A percentile compares a stretch with the other conserved stretches of the same genome.
phyloP scores from a whole-genome alignment of 2,329 filamentous ascomycete genomes.

The Apiospora malaysiana region DNA sequence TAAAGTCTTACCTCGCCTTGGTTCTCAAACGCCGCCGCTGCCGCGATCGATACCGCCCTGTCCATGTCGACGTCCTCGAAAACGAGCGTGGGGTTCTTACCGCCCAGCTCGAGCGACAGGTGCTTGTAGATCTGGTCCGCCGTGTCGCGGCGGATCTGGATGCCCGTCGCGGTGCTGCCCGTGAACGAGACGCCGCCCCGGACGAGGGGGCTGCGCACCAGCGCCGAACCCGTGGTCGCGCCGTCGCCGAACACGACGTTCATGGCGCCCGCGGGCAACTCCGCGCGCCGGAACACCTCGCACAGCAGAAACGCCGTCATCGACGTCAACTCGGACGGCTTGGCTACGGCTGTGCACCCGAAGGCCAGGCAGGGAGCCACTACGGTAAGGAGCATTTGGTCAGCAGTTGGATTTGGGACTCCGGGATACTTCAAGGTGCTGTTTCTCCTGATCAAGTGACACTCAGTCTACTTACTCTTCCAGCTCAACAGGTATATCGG shows the following conservation, averaged over 20 bases:
- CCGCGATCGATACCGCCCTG: conserved; percentile 57
- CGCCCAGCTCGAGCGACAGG: conserved; percentile 45
- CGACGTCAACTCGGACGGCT: conserved; percentile 43
- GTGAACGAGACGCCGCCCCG: conserved; percentile 43
- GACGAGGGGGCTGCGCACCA: conserved; percentile 35
- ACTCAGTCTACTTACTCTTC: conserved; percentile 29
- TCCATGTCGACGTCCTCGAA: conserved; percentile 59
- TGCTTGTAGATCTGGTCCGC: conserved; percentile 41
- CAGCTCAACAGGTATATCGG: conserved; percentile 43
- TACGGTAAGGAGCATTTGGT: background rate
- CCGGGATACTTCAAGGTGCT: background rate
- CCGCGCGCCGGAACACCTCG: conserved; percentile 34
- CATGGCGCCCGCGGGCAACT: conserved; percentile 38
- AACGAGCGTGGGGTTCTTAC: conserved; percentile 58
- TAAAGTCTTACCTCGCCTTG: conserved; percentile 36
- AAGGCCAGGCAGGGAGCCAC: conserved; percentile 44
- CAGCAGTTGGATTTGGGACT: background rate
- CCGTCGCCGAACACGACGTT: conserved; percentile 43
- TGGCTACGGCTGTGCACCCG: conserved; percentile 43
- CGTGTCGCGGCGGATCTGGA: conserved; percentile 39
- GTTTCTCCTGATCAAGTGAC: too few species aligned
- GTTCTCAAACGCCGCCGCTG: conserved; percentile 40
- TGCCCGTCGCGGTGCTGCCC: conserved; percentile 40
- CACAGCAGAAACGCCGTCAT: conserved; percentile 40
- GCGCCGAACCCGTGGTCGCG: conserved; percentile 37